These are phyloP conservation scores for Crithidia fasciculata DNA, from an alignment of 208 protist species.

Conservation along the genomic window DNA sequence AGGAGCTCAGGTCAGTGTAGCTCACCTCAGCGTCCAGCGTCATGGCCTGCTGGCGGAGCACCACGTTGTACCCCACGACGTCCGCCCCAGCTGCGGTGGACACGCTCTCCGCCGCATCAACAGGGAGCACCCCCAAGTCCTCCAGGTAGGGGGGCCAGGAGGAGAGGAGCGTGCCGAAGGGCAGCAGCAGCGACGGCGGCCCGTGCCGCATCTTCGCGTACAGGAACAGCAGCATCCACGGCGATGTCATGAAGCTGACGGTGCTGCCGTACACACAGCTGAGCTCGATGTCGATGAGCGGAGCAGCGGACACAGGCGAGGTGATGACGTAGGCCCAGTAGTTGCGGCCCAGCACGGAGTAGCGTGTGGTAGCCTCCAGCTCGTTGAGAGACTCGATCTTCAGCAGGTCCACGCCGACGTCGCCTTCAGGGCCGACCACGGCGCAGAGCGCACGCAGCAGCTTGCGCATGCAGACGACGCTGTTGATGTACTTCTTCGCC, in stretches of 20 bases:
- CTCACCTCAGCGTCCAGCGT: conserved; percentile 77
- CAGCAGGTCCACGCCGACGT: conserved; percentile 81
- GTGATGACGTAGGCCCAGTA: conserved; percentile 86
- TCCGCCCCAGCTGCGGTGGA: not conserved
- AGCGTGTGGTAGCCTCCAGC: conserved; percentile 86
- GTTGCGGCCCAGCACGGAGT: conserved; percentile 85
- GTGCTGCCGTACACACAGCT: conserved; percentile 81
- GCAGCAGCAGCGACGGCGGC: conserved; percentile 71
- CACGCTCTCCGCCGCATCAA: not conserved
- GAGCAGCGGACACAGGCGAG: conserved; percentile 63
- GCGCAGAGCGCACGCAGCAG: conserved; percentile 66
- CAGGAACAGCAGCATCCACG: conserved; percentile 83
- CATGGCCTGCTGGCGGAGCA: conserved; percentile 71
- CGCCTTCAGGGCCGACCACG: conserved; percentile 48
- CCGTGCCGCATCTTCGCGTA: conserved; percentile 56
- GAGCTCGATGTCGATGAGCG: conserved; percentile 79
- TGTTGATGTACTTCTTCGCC: conserved; percentile 86
- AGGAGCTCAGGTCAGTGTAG: conserved; percentile 64
- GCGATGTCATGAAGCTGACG: conserved; percentile 78
- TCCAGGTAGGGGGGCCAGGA: conserved; percentile 62
- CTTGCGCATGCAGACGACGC: conserved; percentile 77
- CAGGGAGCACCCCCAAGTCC: conserved; percentile 33
- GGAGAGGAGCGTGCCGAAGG: conserved; percentile 64
- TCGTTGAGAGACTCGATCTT: conserved; percentile 91
- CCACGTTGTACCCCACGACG: conserved; percentile 42